These are phyloP conservation scores for Ophiostoma ips DNA, from an alignment of 2,329 filamentous ascomycete genomes.

Conservation along the genomic window DNA sequence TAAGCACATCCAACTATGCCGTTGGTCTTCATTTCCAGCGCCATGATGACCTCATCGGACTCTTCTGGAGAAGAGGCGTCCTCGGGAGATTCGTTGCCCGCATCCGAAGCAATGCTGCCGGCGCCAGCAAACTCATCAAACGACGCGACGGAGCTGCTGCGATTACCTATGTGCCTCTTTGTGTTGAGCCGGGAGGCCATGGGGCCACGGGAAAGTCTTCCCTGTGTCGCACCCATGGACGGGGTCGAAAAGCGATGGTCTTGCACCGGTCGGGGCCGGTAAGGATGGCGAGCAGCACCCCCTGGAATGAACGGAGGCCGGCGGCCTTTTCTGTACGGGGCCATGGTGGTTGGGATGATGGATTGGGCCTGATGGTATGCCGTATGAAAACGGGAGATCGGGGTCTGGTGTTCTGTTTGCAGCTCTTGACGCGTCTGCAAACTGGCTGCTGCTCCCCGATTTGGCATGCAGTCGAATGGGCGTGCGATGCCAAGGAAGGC, in stretches of 20 bases:
- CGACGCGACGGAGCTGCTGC: background rate
- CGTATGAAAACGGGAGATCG: too few relatives aligned
- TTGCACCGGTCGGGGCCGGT: background rate
- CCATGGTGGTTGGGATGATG: background rate
- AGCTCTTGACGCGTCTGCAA: too few relatives aligned
- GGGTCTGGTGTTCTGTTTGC: too few relatives aligned
- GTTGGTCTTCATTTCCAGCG: constrained; percentile 58
- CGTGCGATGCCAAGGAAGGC: background rate
- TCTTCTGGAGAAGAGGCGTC: background rate
- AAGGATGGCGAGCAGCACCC: background rate
- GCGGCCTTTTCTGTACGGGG: background rate
- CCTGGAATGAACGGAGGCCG: background rate
- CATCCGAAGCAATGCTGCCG: background rate
- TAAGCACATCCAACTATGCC: constrained; percentile 72
- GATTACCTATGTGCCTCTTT: background rate
- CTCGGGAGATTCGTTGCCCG: background rate
- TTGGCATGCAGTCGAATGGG: too few relatives aligned
- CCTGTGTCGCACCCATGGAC: background rate
- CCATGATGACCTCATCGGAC: constrained; percentile 61
- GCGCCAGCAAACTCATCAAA: background rate
- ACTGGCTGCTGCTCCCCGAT: constrained; percentile 16
- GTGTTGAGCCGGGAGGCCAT: background rate
- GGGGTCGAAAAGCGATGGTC: background rate
- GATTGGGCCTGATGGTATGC: background rate
- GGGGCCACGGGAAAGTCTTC: background rate